phyloP scores from a whole-genome alignment of 805 yeast genomes.

The Pichia paraexigua region DNA sequence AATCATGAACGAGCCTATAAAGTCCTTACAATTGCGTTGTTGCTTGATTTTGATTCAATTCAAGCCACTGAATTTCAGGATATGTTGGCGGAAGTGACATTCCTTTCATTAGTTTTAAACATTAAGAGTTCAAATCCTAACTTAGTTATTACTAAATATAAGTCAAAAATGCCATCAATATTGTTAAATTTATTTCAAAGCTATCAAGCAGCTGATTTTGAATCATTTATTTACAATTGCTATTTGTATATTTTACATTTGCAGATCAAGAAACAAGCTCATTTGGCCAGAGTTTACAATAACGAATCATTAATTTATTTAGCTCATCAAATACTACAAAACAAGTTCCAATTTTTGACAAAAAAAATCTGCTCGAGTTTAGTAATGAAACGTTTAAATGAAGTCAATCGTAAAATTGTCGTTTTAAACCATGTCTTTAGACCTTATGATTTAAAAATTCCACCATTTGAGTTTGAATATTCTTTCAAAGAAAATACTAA shows the following conservation, averaged over 20 bases:
- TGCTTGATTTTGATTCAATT: neutral
- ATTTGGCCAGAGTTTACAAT: neutral
- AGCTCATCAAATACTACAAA: neutral
- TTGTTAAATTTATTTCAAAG: slow-evolving; percentile 2
- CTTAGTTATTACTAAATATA: neutral
- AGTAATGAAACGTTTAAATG: neutral
- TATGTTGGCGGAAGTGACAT: neutral
- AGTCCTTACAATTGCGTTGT: slow-evolving; percentile 8
- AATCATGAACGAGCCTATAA: slow-evolving; percentile 16
- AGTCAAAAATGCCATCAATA: neutral
- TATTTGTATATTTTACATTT: neutral
- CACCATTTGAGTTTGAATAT: neutral
- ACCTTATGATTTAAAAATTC: neutral
- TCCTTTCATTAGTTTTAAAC: slow-evolving; percentile 1
- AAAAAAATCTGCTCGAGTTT: neutral
- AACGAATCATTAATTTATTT: neutral
- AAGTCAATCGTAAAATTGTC: neutral
- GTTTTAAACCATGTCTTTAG: neutral
- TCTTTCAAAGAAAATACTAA: neutral
- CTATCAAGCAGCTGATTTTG: slow-evolving; percentile 1
- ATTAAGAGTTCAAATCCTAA: neutral
- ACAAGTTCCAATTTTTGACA: neutral
- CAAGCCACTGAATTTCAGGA: neutral
- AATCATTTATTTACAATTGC: neutral
- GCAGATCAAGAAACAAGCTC: neutral